Evolutionary conservation across 2,329 filamentous ascomycete species (phyloP).

Genomic region (Bipolaris gigantea): DNA sequence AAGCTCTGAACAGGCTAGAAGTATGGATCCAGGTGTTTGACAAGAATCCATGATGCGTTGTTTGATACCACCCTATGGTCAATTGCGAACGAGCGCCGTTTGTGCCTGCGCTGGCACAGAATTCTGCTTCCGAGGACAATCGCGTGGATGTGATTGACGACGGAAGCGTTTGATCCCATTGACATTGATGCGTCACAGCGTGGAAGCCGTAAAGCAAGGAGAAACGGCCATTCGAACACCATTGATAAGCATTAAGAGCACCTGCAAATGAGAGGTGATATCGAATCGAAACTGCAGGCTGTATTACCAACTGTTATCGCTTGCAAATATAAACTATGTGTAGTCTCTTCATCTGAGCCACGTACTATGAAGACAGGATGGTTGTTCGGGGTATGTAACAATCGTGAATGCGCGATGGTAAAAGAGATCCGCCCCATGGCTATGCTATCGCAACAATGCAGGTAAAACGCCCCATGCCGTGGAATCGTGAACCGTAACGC

Average conservation of each 20-base stretch:
- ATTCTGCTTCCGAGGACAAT: neutral
- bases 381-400: constrained; percentile 20
- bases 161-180: neutral
- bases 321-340: constrained; percentile 22
- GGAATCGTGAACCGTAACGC: constrained; percentile 33
- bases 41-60: neutral
- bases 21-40: neutral
- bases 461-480: constrained; percentile 31
- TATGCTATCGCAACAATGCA: constrained; percentile 37
- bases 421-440: constrained; percentile 33
- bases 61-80: constrained; percentile 8
- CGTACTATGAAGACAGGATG: constrained; percentile 23
- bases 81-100: constrained; percentile 15
- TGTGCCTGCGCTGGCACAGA: constrained; percentile 13
- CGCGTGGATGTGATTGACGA: neutral
- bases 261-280: neutral
- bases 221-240: neutral
- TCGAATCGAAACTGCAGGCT: constrained; percentile 4
- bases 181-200: neutral
- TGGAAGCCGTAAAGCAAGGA: neutral
- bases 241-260: neutral
- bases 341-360: constrained; percentile 14
- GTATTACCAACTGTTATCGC: constrained; percentile 8
- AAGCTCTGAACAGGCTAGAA: neutral
- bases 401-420: constrained; percentile 25